phyloP scores from a whole-genome alignment of 2,329 filamentous ascomycete genomes.

The Colletotrichum higginsianum region DNA sequence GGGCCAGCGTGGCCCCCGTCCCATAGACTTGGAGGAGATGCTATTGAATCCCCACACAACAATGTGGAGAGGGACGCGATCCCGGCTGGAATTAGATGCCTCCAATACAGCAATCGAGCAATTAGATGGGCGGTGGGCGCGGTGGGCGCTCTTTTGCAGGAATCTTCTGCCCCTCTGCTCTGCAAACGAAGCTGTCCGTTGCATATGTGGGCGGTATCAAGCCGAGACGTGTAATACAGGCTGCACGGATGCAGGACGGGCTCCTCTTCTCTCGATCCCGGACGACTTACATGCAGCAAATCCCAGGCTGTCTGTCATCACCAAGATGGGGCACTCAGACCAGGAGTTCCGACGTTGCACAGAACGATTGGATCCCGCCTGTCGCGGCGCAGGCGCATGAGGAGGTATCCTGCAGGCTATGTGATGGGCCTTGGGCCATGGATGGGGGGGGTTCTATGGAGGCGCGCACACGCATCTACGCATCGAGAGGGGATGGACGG shows the following conservation, averaged over 20 bases:
- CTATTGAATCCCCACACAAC: constrained; percentile 18
- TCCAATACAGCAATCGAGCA: constrained; percentile 39
- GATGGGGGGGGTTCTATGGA: constrained; percentile 20
- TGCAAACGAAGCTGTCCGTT: not conserved
- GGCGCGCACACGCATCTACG: constrained; percentile 30
- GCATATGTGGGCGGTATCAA: not conserved
- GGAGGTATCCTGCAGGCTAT: constrained; percentile 31
- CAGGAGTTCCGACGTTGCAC: constrained; percentile 42
- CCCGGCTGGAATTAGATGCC: constrained; percentile 20
- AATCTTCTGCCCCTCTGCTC: not conserved
- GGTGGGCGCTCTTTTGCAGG: constrained; percentile 20
- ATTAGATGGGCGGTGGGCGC: constrained; percentile 9
- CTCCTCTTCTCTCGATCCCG: constrained; percentile 15
- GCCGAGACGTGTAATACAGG: not conserved
- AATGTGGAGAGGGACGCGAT: constrained; percentile 20
- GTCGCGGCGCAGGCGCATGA: constrained; percentile 39
- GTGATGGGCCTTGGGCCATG: not conserved
- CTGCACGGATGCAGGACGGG: constrained; percentile 1
- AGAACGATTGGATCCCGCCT: constrained; percentile 39
- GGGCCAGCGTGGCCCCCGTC: constrained; percentile 4
- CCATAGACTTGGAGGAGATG: constrained; percentile 3
- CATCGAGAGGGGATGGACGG: constrained; percentile 20
- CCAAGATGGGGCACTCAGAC: constrained; percentile 41
- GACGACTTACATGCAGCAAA: constrained; percentile 24
- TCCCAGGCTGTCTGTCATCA: constrained; percentile 33